Percentiles rank a stretch among this genome's conserved stretches.
phyloP scores from a whole-genome alignment of 2,329 filamentous ascomycete genomes.

The Cercospora sp. region DNA sequence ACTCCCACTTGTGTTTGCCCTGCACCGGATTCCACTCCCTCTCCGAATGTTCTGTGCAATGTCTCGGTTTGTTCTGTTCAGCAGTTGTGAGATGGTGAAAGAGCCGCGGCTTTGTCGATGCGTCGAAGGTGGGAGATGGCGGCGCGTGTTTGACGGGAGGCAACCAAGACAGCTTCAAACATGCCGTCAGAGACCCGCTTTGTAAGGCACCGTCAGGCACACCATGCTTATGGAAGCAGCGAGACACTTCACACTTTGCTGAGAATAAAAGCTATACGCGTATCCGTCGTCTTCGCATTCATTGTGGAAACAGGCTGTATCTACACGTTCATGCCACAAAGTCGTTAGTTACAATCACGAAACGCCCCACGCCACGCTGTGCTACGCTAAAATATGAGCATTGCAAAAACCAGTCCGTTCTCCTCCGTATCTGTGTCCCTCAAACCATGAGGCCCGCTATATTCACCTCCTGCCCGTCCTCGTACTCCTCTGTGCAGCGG shows the following conservation, averaged over 20 bases:
- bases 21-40: neutral
- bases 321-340: neutral
- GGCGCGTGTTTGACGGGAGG: conserved; percentile 5
- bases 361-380: conserved; percentile 16
- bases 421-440: neutral
- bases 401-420: neutral
- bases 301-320: neutral
- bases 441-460: neutral
- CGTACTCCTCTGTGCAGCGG: conserved; percentile 25
- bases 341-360: neutral
- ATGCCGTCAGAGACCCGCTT: neutral
- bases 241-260: neutral
- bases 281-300: neutral
- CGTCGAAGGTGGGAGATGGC: neutral
- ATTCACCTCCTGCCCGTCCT: conserved; percentile 24
- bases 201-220: neutral
- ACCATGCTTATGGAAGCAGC: neutral
- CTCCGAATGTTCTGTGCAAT: neutral
- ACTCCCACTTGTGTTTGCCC: conserved; percentile 3
- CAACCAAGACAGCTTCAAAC: conserved; percentile 3
- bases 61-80: neutral
- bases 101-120: neutral
- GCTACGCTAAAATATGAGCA: conserved; percentile 14
- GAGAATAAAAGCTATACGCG: neutral
- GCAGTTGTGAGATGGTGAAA: neutral